Evolutionary conservation across 805 yeast genomes (phyloP).

Genomic region (Candida xyloterini): DNA sequence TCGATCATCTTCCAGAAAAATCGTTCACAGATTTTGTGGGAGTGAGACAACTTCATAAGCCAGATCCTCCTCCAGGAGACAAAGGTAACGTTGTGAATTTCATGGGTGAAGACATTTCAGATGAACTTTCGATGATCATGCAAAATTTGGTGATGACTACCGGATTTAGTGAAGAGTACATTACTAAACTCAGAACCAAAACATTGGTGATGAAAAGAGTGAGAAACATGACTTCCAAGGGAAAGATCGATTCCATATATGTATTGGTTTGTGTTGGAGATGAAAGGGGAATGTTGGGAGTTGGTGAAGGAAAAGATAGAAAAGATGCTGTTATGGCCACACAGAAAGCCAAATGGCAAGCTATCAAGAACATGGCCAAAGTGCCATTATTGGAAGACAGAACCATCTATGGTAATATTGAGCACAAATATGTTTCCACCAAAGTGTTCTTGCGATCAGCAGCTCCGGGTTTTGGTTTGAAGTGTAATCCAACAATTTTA

Average conservation of each 20-base stretch:
- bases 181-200: conserved; percentile 58
- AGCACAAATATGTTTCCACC: conserved; percentile 83
- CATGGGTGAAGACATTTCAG: conserved; percentile 21
- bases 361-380: conserved; percentile 76
- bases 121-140: conserved; percentile 23
- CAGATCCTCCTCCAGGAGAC: conserved; percentile 23
- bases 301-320: conserved; percentile 92
- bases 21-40: conserved; percentile 20
- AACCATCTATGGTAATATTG: conserved; percentile 82
- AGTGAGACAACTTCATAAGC: conserved; percentile 21
- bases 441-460: conserved; percentile 78
- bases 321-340: conserved; percentile 73
- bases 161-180: conserved; percentile 61
- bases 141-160: conserved; percentile 52
- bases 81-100: conserved; percentile 23
- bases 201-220: conserved; percentile 76
- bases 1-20: conserved; percentile 51
- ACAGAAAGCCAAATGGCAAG: conserved; percentile 87
- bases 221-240: conserved; percentile 87
- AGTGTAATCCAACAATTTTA: conserved; percentile 86
- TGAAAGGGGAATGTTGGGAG: conserved; percentile 87
- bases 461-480: conserved; percentile 89
- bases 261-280: conserved; percentile 90
- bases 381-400: conserved; percentile 88
- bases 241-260: conserved; percentile 80